Evolutionary conservation across 2,329 filamentous ascomycete genomes (phyloP).

Genomic region (Cladosporium oxysporum): DNA sequence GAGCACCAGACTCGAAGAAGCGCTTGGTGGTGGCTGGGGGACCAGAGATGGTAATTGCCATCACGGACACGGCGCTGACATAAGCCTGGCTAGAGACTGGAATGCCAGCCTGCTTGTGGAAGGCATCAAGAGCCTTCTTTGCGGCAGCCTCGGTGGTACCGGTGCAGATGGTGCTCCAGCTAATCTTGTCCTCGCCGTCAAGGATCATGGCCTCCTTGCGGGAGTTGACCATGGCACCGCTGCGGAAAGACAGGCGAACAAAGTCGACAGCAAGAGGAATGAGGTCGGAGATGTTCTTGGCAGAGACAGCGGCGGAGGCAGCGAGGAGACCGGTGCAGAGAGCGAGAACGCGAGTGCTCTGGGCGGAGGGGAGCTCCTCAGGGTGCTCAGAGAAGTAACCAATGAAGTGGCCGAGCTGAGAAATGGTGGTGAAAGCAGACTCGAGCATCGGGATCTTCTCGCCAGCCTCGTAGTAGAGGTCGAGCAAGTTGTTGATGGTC

Average conservation of each 20-base stretch:
- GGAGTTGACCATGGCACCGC: constrained; percentile 51
- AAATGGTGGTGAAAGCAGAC: constrained; percentile 63
- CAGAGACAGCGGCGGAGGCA: constrained; percentile 66
- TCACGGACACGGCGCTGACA: constrained; percentile 60
- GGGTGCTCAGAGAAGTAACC: constrained; percentile 60
- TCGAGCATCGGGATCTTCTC: constrained; percentile 64
- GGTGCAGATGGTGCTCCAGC: constrained; percentile 69
- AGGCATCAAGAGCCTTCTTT: constrained; percentile 55
- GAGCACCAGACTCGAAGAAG: constrained; percentile 53
- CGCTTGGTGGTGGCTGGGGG: constrained; percentile 56
- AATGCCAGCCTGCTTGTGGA: constrained; percentile 58
- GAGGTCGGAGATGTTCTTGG: constrained; percentile 62
- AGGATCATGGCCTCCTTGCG: constrained; percentile 54
- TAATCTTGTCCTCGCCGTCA: constrained; percentile 56
- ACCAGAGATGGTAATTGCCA: constrained; percentile 61
- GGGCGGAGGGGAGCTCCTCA: constrained; percentile 53
- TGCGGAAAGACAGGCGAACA: constrained; percentile 67
- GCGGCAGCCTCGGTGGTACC: constrained; percentile 56
- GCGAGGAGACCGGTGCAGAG: constrained; percentile 71
- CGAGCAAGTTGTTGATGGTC: constrained; percentile 64
- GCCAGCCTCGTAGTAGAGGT: constrained; percentile 61
- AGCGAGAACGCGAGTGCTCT: constrained; percentile 58
- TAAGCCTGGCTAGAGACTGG: constrained; percentile 56
- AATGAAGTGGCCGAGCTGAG: constrained; percentile 69
- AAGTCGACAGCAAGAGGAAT: constrained; percentile 64